Conservation (phyloP, 805 yeast species). For the Lachancea sp. region DNA sequence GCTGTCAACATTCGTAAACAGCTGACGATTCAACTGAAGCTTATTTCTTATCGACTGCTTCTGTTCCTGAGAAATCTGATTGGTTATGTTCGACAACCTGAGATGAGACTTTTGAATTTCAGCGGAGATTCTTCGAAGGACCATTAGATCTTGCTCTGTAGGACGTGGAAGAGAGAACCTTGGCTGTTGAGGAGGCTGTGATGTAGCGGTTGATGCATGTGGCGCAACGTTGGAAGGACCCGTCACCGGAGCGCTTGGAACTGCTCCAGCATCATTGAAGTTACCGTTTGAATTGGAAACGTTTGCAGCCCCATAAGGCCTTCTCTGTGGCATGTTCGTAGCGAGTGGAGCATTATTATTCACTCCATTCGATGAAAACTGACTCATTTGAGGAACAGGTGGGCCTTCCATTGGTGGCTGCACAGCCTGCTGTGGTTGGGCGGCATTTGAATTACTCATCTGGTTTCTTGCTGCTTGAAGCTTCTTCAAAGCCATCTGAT, state of each 20-base stretch:
- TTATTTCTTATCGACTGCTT: conserved; percentile 53
- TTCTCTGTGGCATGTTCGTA: conserved; percentile 5
- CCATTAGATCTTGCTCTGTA: conserved; percentile 57
- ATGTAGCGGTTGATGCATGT: neutral
- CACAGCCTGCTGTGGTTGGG: conserved; percentile 6
- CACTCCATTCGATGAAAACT: conserved; percentile 3
- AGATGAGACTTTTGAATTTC: conserved; percentile 66
- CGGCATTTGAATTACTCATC: conserved; percentile 13
- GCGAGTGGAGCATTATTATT: neutral
- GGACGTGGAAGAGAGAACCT: conserved; percentile 29
- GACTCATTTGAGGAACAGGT: conserved; percentile 8
- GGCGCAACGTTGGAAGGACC: neutral
- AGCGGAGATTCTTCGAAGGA: conserved; percentile 54
- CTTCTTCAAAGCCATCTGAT: conserved; percentile 33
- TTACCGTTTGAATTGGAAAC: neutral
- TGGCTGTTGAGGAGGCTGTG: conserved; percentile 14
- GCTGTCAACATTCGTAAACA: conserved; percentile 64
- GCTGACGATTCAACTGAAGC: conserved; percentile 41
- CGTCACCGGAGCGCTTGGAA: neutral
- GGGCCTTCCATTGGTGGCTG: neutral
- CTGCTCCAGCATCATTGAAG: neutral
- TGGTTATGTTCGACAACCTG: conserved; percentile 59
- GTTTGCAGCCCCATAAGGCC: conserved; percentile 2
- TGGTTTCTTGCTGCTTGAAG: conserved; percentile 25
- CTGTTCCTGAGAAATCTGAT: conserved; percentile 54